Base-by-base conservation (phyloP, 2,329 filamentous ascomycete species). In the Aspergillus fijiensis region DNA sequence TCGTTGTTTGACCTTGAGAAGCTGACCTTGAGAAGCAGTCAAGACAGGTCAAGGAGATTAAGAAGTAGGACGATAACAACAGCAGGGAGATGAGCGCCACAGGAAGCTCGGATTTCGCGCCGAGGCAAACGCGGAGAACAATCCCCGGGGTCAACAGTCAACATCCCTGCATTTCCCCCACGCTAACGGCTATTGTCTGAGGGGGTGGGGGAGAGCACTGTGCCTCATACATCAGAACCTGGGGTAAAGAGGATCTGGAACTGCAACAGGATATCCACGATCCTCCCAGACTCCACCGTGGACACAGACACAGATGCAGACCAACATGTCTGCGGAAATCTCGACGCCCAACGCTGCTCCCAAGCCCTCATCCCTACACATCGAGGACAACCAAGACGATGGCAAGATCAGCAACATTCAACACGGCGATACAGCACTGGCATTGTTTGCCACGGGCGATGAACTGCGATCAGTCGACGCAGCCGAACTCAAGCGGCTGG, bases 111-210 rank as follows among this genome's bases (percentile, higher is more conserved):
- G 53, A 55, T 49, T 55, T 45, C 39, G 39, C 48, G 6, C n/a
- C 45, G 53, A 42, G 31, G 42, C 47, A 33, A 49, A 49, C 48
- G 53, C 53, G 53, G 53, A 55, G 53, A 55, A 55, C 49, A 19
- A 49, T 49, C 53, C 27, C 27, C 53, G 27, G 16, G 12, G 42
- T 19, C 16, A 7, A 16, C 39, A 45, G 4, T 33, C 42, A 42
- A 31, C 19, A 23, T 5, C 12, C 33, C 49, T 49, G 53, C 53
- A 45, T 27, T 21, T 55, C 45, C 53, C 53, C 53, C 53, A 55
- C 53, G 53, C 53, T n/a, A 55, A 23, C 35, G 6, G 25, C 12
- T 9, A 25, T 23, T 25, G 53, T 33, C 39, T 55, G 19, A 45
- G 42, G 11, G 35, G 45, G 51, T 45, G 39, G 39, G 39, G 39